These are phyloP conservation scores for Rhododendron kiyosumense DNA, from an alignment of 148 eudicot species.

Conservation along the genomic window DNA sequence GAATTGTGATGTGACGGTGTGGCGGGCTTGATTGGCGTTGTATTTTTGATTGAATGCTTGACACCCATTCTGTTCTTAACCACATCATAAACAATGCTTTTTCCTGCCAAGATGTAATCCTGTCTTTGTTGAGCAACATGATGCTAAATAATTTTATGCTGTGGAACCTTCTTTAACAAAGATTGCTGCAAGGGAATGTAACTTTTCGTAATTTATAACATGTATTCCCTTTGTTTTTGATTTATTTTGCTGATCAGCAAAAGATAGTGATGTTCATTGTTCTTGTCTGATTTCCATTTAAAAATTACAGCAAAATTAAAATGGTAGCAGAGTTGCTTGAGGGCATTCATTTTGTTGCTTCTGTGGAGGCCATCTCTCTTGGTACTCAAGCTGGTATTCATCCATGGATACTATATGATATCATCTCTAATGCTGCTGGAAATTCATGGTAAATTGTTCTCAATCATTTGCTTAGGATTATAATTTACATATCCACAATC, in stretches of 20 bases:
- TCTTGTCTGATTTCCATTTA: not conserved
- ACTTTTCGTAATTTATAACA: not conserved
- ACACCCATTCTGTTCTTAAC: not conserved
- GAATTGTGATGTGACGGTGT: not conserved
- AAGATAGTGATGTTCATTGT: not conserved
- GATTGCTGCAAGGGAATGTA: not conserved
- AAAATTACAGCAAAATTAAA: conserved; percentile 67
- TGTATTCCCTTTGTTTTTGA: not conserved
- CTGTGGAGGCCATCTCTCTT: conserved; percentile 91
- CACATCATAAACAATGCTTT: not conserved
- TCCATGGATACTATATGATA: conserved; percentile 84
- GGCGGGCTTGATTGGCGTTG: not conserved
- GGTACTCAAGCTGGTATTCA: conserved; percentile 90
- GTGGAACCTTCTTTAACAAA: not conserved
- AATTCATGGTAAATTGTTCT: conserved; percentile 65
- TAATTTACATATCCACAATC: not conserved
- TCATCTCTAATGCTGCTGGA: conserved; percentile 98
- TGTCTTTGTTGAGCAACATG: not conserved
- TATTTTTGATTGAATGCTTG: not conserved
- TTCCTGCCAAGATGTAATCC: not conserved
- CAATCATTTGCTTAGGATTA: not conserved
- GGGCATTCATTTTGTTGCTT: conserved; percentile 93
- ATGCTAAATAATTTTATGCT: not conserved
- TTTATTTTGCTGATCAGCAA: not conserved
- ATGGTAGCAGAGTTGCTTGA: conserved; percentile 84